Base-by-base conservation (phyloP, 495 filamentous ascomycete genomes). In the Halenospora varia region DNA sequence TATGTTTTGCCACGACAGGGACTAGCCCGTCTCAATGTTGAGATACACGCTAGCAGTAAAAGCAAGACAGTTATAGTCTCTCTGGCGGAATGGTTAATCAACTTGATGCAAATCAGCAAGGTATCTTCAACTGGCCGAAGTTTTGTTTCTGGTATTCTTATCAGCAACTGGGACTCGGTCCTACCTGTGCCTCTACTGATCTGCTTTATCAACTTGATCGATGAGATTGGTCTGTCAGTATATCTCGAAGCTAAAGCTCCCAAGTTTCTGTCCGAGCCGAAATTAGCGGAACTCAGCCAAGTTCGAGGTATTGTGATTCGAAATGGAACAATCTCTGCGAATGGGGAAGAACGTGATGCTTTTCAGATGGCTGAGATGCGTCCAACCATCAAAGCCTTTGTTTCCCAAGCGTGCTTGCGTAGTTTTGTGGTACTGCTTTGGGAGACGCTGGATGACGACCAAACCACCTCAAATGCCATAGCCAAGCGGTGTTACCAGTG, bases 381-480 rank as follows among this genome's bases (percentile, higher is more conserved):
- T 48, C 53, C 70, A n/a, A 76, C 75, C 0, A 74, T 78, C 17
- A 80, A 81, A 51, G 77, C 78, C 1, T 79, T 83, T 49, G 79
- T 81, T 17, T 79, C 76, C 1, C 77, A 83, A 59, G 66, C 75
- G 20, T 79, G 75, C 47, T 66, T 75, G 62, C 63, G 75, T 56
- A 73, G 75, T 42, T 79, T 79, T 60, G 68, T 72, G 0, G 66
- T 71, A 35, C 53, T 75, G 45, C 66, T 75, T 60, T 84, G 82
- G 82, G 82, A 85, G 57, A 82, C 77, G 2, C 63, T 83, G 1
- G 73, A 80, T 47, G 71, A 84, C 55, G 67, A 75, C 41, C 72
- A 69, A 0, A 45, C 59, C 19, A 41, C 80, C 10, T 68, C 75
- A 0, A 80, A 83, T 63, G 77, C 81, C 0, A 74, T 84, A 3